Base-by-base conservation (phyloP, 768 basidiomycete species). In the Clavulina sp. region DNA sequence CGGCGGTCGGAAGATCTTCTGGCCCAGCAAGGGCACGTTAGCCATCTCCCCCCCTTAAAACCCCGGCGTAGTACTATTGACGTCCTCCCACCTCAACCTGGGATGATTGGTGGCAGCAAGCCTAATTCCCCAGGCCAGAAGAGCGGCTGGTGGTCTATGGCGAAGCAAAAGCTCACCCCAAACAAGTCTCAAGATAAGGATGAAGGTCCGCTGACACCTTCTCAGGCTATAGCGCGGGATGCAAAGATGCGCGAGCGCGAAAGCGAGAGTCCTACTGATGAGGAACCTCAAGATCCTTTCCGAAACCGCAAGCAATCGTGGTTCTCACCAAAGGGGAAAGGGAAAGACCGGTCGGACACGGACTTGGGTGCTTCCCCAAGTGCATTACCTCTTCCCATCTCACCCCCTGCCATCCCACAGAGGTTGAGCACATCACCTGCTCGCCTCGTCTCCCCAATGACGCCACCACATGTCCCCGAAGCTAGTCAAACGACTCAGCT, bases 151-250 rank as follows among this genome's bases (percentile, higher is more conserved):
- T 85, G 84, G 81, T 64, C 73, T 7, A 69, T 75, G 2, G 76
- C 84, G 19, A 87, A 83, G 70, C 75, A 75, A 57, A 77, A 68
- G 57, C 71, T 89, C 6, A 85, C 84, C 0, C 83, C 85, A 2
- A 80, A 80, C 9, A 88, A 86, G 58, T 85, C 84, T 1, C 83
- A 84, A 2, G 80, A 80, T 7, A 88, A 86, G 58, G 78, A 78
- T 7, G 54, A 52, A 24, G 18, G 82, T 13, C 63, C 68, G 1
- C 75, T 84, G n/a, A 88, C 86, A 0, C 84, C 85, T 5, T 85
- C 86, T 0, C 85, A 88, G 59, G 84, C 85, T 57, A 71, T 89
- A 50, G 78, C 87, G 46, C 71, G 73, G 52, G 84, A 88, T 5
- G 69, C 81, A 18, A 84, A 86, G 60, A 68, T 73, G 19, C 71